A percentile compares a stretch with the other conserved stretches of the same genome.
Conservation (phyloP, 441 rosid genomes). For the Capsella rubella region DNA sequence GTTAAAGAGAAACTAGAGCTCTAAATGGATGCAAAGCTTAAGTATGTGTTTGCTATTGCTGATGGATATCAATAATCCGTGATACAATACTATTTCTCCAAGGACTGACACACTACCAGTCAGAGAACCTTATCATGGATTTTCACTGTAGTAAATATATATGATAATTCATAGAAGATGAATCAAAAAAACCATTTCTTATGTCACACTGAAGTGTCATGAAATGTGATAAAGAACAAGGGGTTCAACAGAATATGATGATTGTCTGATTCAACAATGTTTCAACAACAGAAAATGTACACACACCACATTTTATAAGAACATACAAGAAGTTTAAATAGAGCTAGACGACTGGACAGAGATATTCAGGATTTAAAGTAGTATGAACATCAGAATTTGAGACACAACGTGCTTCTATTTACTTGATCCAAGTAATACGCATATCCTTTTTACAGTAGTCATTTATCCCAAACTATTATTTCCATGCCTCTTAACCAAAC, state of each 20-base stretch:
- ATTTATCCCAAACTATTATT: neutral
- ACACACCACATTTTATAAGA: neutral
- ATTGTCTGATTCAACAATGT: neutral
- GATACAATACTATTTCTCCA: neutral
- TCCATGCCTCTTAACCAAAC: slow-evolving; percentile 2
- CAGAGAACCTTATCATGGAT: neutral
- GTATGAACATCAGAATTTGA: slow-evolving; percentile 11
- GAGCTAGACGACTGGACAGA: slow-evolving; percentile 6
- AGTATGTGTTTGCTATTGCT: slow-evolving; percentile 6
- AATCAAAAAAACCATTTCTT: slow-evolving; percentile 1
- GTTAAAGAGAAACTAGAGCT: slow-evolving; percentile 18
- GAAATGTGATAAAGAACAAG: slow-evolving; percentile 13
- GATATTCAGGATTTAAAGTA: neutral
- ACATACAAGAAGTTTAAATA: slow-evolving; percentile 17
- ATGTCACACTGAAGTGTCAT: slow-evolving; percentile 20
- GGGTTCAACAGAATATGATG: slow-evolving; percentile 4
- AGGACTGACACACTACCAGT: slow-evolving; percentile 24
- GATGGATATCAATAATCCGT: slow-evolving; percentile 14
- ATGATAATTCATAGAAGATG: slow-evolving; percentile 18
- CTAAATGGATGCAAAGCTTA: slow-evolving; percentile 22
- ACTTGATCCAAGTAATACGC: slow-evolving; percentile 11
- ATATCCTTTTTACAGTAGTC: slow-evolving; percentile 17
- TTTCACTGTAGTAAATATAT: neutral
- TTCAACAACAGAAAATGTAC: neutral
- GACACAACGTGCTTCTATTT: neutral